These are phyloP conservation scores for Pyricularia grisea DNA, from an alignment of 2,329 filamentous ascomycete species.

Conservation along the genomic window DNA sequence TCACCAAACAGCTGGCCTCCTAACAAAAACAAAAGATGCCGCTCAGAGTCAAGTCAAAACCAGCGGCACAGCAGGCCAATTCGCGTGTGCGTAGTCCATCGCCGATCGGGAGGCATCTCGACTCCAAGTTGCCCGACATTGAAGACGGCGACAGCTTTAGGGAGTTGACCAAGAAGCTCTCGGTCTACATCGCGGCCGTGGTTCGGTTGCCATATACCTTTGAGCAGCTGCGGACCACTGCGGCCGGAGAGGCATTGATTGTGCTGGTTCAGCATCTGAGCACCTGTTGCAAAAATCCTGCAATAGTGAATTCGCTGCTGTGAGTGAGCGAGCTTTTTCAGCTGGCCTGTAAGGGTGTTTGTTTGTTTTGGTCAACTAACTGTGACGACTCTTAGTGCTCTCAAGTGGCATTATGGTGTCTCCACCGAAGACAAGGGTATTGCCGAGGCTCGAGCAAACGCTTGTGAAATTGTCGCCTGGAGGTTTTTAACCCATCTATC, in stretches of 20 bases:
- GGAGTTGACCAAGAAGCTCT: slow-evolving; percentile 57
- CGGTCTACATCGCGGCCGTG: slow-evolving; percentile 50
- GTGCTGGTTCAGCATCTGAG: slow-evolving; percentile 55
- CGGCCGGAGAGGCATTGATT: slow-evolving; percentile 48
- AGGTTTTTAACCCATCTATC: slow-evolving; percentile 63
- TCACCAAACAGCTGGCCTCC: too few relatives aligned
- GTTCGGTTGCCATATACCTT: slow-evolving; percentile 59
- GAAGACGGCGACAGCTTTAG: slow-evolving; percentile 50
- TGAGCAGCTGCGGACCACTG: slow-evolving; percentile 61
- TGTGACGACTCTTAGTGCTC: slow-evolving; percentile 37
- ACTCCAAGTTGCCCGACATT: slow-evolving; percentile 44
- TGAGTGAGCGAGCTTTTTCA: slow-evolving; percentile 32
- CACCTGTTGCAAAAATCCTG: slow-evolving; percentile 55
- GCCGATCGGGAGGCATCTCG: slow-evolving; percentile 17
- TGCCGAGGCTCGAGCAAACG: slow-evolving; percentile 58
- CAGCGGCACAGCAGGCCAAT: not conserved
- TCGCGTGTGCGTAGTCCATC: slow-evolving; percentile 22
- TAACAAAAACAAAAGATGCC: not conserved
- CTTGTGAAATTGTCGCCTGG: slow-evolving; percentile 76
- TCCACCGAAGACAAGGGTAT: slow-evolving; percentile 55
- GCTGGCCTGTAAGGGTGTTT: not conserved
- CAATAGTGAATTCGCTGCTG: slow-evolving; percentile 65
- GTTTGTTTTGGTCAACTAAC: not conserved
- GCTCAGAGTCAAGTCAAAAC: slow-evolving; percentile 2
- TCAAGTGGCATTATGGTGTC: slow-evolving; percentile 65